Base-by-base conservation (phyloP, 805 yeast species). In the Candida coleopterorum region DNA sequence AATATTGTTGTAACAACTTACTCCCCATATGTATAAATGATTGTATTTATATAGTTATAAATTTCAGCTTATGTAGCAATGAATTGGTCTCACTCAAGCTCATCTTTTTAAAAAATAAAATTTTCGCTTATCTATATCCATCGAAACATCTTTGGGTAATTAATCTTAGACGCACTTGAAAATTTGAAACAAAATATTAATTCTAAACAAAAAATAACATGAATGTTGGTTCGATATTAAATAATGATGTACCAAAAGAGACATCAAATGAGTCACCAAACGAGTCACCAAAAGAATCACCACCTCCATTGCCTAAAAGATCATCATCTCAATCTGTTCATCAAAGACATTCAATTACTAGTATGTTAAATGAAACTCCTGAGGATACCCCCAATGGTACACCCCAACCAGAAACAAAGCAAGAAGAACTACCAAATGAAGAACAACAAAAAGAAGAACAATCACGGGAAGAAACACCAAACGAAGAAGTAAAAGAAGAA, bases 161-260 rank as follows among this genome's bases (percentile, higher is more conserved):
- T n/a, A n/a, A 11, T 23, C 30, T 9, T 9, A 9, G 11, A 8
- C 30, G 11, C 8, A 27, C 8, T 9, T 9, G 11, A 27, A 27
- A 27, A 27, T 9, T 16, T 9, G 11, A 9, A 27, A 11, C 8
- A 27, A n/a, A n/a, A n/a, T n/a, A n/a, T n/a, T n/a, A n/a, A n/a
- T n/a, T n/a, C n/a, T n/a, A 20, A 20, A 20, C 22, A 20, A 20
- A 20, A 20, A 20, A 20, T 6, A 20, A 20, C 22, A 62, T 62
- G 68, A 62, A 61, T 48, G 67, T 61, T 25, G 67, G 68, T 12
- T 60, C 68, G 9, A 60, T 61, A 24, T 47, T 62, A 18, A 62
- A 60, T 43, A 53, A 58, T 37, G 66, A 61, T 35, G 49, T 58
- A 18, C 60, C 63, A 2, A 56, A 57, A 12, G 50, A 50, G n/a